phyloP scores from a whole-genome alignment of 805 yeast genomes.

The Saccharomycopsis fibuligera region DNA sequence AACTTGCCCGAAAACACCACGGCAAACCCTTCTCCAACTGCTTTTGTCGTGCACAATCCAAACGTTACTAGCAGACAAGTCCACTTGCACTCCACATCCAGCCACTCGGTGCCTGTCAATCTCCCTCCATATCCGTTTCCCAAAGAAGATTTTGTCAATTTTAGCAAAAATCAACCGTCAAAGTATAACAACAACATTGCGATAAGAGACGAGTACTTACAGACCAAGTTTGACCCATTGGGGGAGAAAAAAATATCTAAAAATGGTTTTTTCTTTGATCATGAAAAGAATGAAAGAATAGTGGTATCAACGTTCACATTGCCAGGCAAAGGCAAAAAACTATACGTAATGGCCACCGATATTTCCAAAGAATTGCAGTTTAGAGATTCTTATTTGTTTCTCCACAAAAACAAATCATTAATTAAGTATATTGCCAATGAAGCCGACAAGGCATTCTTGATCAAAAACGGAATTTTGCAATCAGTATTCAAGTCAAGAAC shows the following conservation, averaged over 20 bases:
- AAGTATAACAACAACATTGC: conserved; percentile 6
- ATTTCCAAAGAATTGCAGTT: conserved; percentile 21
- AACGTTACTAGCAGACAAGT: conserved; percentile 7
- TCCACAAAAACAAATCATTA: conserved; percentile 19
- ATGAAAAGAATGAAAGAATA: conserved; percentile 6
- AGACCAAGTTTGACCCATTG: conserved; percentile 12
- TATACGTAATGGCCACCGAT: conserved; percentile 21
- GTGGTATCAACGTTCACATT: conserved; percentile 20
- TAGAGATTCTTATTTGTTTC: conserved; percentile 19
- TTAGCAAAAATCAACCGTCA: conserved; percentile 9
- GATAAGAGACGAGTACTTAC: conserved; percentile 18
- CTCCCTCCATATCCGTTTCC: conserved; percentile 18
- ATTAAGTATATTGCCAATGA: conserved; percentile 18
- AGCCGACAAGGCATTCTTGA: conserved; percentile 18
- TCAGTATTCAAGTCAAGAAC: conserved; percentile 19
- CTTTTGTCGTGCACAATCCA: conserved; percentile 17
- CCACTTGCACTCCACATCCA: conserved; percentile 4
- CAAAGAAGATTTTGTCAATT: conserved; percentile 14
- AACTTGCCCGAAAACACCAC: conserved; percentile 19
- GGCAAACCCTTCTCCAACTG: conserved; percentile 12
- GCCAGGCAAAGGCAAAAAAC: conserved; percentile 21
- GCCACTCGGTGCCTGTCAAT: conserved; percentile 19
- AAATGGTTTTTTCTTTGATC: conserved; percentile 18
- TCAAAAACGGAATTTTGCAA: conserved; percentile 17
- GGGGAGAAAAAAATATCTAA: conserved; percentile 22